Base-by-base conservation (phyloP, 257 asterid species). In the Scutellaria baicalensis region DNA sequence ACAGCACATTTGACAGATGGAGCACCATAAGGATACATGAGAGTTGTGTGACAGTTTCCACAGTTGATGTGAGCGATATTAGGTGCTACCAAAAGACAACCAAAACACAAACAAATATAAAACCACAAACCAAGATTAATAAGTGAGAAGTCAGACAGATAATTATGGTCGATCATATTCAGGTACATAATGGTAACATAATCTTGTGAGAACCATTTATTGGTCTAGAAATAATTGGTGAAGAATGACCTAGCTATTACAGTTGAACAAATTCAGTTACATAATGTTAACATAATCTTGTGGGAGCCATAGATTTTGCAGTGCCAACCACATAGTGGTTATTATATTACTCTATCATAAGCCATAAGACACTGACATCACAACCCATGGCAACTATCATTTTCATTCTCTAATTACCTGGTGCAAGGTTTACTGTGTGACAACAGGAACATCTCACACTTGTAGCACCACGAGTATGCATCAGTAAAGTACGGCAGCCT, bases 391-490 rank as follows among this genome's bases (percentile, higher is more conserved):
- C 17, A 56, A 47, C 48, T 5, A 43, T 54, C 14, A 42, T 9
- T 27, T 18, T 20, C 20, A 73, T 49, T 54, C 45, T 52, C 31
- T 62, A 40, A 59, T 56, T 79, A 93, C 98, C 97, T 79, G 96
- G 96, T 64, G 90, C 92, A 21, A 93, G 90, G 75, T 93, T 93
- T 60, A 90, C 91, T 1, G 95, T 90, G 79, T 85, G 96, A 81
- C 97, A 93, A 71, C 98, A 90, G 35, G 97, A 89, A 77, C 96
- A 93, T 81, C 97, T 86, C 70, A 93, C 97, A 64, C 97, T 93
- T 8, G 92, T 72, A 50, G 96, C 98, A 59, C 97, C 98, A 70
- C 88, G 88, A 45, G 95, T 73, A 72, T 88, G 77, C 96, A 93
- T 87, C 85, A 90, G 69, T 56, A 85, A 66, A 3, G 94, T 90